phyloP scores from a whole-genome alignment of 2,329 filamentous ascomycete genomes.

The Trichophyton mentagrophytes region DNA sequence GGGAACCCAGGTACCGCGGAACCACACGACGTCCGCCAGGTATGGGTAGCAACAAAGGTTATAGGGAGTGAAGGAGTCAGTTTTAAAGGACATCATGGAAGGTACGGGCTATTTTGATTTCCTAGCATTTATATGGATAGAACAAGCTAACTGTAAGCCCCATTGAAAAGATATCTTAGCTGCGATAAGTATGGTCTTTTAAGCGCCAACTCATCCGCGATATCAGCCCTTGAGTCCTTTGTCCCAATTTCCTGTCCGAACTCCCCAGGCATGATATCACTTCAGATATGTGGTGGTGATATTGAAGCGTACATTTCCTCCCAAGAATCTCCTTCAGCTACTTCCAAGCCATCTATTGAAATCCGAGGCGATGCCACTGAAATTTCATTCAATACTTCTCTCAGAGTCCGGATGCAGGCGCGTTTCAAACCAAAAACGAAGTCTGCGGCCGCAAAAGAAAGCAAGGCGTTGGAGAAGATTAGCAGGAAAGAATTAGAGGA shows the following conservation, averaged over 20 bases:
- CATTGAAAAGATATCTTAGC: slow-evolving; percentile 54
- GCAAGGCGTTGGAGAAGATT: slow-evolving; percentile 73
- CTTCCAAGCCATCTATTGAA: slow-evolving; percentile 43
- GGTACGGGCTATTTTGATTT: slow-evolving; percentile 34
- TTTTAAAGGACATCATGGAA: slow-evolving; percentile 83
- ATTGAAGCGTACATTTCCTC: slow-evolving; percentile 57
- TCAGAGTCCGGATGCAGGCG: slow-evolving; percentile 86
- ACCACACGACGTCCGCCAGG: slow-evolving; percentile 88
- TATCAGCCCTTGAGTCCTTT: slow-evolving; percentile 75
- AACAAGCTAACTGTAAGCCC: not conserved
- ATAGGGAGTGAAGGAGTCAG: slow-evolving; percentile 68
- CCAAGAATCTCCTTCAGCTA: slow-evolving; percentile 37
- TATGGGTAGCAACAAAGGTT: slow-evolving; percentile 81
- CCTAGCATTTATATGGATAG: not conserved
- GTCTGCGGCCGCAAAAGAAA: slow-evolving; percentile 65
- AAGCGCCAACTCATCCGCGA: slow-evolving; percentile 64
- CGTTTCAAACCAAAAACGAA: slow-evolving; percentile 64
- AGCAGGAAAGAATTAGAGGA: slow-evolving; percentile 74
- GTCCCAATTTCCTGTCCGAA: slow-evolving; percentile 49
- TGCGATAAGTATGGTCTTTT: slow-evolving; percentile 74
- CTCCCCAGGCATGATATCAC: slow-evolving; percentile 56
- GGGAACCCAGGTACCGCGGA: slow-evolving; percentile 72
- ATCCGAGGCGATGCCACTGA: slow-evolving; percentile 63
- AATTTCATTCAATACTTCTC: slow-evolving; percentile 55
- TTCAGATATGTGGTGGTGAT: slow-evolving; percentile 49